Percentiles rank a stretch among this genome's conserved stretches.
These are phyloP conservation scores for Herpetospermum pedunculosum DNA, from an alignment of 306 rosid genomes.

Conservation along the genomic window DNA sequence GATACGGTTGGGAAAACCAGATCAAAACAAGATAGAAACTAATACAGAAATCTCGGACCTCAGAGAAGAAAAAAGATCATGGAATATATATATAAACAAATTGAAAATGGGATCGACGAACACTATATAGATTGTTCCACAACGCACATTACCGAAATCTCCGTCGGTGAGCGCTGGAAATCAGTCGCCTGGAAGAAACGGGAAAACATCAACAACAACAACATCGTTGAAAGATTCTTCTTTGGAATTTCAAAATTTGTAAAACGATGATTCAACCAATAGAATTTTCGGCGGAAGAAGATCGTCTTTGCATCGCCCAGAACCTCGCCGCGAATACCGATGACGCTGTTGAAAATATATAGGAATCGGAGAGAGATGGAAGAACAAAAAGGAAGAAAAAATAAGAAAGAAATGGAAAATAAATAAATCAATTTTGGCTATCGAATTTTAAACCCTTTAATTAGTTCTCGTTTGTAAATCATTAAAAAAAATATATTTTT, in stretches of 20 bases:
- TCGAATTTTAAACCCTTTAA: too few relatives aligned
- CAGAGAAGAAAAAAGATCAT: neutral
- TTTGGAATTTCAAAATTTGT: neutral
- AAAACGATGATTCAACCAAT: neutral
- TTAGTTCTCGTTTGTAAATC: too few relatives aligned
- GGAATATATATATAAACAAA: neutral
- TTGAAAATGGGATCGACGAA: neutral
- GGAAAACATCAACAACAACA: neutral
- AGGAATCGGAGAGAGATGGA: neutral
- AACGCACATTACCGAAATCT: slow-evolving; percentile 5
- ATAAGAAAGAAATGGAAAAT: neutral
- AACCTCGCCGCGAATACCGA: slow-evolving; percentile 8
- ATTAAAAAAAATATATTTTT: too few relatives aligned
- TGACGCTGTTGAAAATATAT: slow-evolving; percentile 1
- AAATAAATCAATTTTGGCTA: too few relatives aligned
- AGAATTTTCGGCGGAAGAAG: slow-evolving; percentile 10
- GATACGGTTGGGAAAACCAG: neutral
- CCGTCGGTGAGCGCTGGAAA: neutral
- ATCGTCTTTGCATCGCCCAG: neutral
- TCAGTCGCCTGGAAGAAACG: neutral
- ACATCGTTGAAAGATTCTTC: neutral
- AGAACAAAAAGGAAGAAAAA: too few relatives aligned
- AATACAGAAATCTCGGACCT: neutral
- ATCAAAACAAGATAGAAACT: slow-evolving; percentile 6
- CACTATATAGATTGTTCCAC: neutral